Percentiles rank a stretch among this genome's conserved stretches.
These are phyloP conservation scores for Fraxinus dipetala DNA, from an alignment of 305 asterid species.

Conservation along the genomic window DNA sequence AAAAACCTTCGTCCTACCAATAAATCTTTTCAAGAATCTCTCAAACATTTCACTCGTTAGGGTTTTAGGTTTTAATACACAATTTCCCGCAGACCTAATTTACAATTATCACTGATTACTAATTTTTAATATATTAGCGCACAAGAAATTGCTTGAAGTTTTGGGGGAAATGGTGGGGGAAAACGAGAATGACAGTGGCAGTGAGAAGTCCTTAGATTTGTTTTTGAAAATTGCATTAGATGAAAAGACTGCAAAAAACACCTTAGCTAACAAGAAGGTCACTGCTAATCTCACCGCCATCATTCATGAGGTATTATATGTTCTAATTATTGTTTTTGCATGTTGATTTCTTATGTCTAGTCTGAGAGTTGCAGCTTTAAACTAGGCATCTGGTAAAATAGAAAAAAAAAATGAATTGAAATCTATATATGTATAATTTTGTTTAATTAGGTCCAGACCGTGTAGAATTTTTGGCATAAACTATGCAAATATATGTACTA, in stretches of 20 bases:
- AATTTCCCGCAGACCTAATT: neutral
- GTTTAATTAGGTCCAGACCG: neutral
- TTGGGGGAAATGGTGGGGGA: constrained; percentile 41
- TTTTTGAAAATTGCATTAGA: constrained; percentile 78
- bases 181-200: constrained; percentile 36
- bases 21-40: constrained; percentile 17
- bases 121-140: neutral
- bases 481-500: neutral
- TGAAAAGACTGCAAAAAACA: constrained; percentile 78
- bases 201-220: constrained; percentile 49
- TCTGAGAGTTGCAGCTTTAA: neutral
- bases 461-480: neutral
- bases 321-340: constrained; percentile 7
- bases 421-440: neutral
- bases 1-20: constrained; percentile 11
- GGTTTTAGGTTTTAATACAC: constrained; percentile 17
- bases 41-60: constrained; percentile 13
- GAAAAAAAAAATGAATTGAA: neutral
- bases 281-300: constrained; percentile 71
- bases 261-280: constrained; percentile 80
- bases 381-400: neutral
- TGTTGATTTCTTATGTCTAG: neutral
- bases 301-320: constrained; percentile 67
- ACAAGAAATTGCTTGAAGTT: neutral
- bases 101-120: neutral